Conservation (phyloP, 139 green algal genomes). For the Gonium pectorale region DNA sequence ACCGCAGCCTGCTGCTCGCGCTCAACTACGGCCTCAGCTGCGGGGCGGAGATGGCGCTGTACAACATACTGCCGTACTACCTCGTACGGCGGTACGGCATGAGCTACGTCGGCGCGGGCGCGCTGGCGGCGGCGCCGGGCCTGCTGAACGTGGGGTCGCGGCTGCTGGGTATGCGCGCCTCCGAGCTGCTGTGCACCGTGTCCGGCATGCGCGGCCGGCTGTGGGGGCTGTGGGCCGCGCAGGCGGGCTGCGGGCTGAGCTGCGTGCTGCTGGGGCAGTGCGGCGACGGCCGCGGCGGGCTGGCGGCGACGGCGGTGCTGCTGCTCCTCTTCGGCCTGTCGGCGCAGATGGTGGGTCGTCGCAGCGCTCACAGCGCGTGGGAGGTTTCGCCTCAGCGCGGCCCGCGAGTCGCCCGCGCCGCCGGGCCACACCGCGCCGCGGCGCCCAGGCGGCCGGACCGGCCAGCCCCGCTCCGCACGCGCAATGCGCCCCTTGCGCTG, state of each 20-base stretch:
- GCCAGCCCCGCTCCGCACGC: too few species aligned
- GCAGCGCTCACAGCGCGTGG: not conserved
- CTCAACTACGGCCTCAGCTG: slow-evolving; percentile 80
- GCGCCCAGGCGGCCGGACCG: too few species aligned
- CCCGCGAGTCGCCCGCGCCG: too few species aligned
- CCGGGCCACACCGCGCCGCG: too few species aligned
- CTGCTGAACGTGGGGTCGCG: slow-evolving; percentile 95
- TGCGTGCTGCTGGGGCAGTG: slow-evolving; percentile 3
- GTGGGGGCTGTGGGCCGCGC: slow-evolving; percentile 12
- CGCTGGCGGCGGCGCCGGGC: slow-evolving; percentile 67
- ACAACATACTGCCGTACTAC: slow-evolving; percentile 77
- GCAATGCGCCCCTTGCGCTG: too few species aligned
- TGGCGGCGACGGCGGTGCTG: not conserved
- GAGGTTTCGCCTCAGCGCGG: too few species aligned
- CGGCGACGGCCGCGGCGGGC: not conserved
- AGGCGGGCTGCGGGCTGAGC: not conserved
- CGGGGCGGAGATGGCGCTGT: slow-evolving; percentile 82
- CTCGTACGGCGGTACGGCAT: not conserved
- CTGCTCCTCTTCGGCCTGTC: not conserved
- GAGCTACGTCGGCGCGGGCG: not conserved
- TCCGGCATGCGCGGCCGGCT: slow-evolving; percentile 43
- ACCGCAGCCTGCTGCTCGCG: slow-evolving; percentile 68
- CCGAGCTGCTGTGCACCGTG: too few species aligned
- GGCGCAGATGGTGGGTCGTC: slow-evolving; percentile 21
- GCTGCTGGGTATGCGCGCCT: slow-evolving; percentile 77